phyloP scores from a whole-genome alignment of 352 stramenopile genomes.

The Pythium aphanidermatum region DNA sequence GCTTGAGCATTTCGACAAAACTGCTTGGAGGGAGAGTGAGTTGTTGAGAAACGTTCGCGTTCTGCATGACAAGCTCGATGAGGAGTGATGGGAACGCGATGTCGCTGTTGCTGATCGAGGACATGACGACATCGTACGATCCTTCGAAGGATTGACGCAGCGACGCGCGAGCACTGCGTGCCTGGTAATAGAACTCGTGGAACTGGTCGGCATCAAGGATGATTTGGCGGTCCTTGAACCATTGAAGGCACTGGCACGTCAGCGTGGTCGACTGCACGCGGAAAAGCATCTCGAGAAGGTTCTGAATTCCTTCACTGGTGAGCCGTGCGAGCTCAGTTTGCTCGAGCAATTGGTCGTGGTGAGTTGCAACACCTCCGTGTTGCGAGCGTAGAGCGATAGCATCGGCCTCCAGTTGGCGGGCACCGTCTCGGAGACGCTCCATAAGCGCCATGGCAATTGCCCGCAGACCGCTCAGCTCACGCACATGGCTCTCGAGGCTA shows the following conservation, averaged over 20 bases:
- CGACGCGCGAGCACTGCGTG: conserved; percentile 38
- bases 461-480: conserved; percentile 61
- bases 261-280: conserved; percentile 50
- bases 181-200: conserved; percentile 64
- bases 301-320: conserved; percentile 53
- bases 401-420: conserved; percentile 38
- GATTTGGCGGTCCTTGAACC: conserved; percentile 55
- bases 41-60: conserved; percentile 39
- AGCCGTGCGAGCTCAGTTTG: conserved; percentile 67
- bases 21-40: conserved; percentile 23
- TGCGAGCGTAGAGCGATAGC: conserved; percentile 10
- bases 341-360: conserved; percentile 25
- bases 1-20: conserved; percentile 32
- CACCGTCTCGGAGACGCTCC: conserved; percentile 58
- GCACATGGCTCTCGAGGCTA: conserved; percentile 34
- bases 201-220: conserved; percentile 37
- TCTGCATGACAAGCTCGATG: conserved; percentile 76
- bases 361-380: neutral
- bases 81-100: conserved; percentile 49
- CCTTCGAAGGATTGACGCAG: conserved; percentile 66
- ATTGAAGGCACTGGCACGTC: conserved; percentile 59
- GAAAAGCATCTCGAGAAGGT: conserved; percentile 62
- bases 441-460: conserved; percentile 62
- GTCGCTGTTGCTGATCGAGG: conserved; percentile 38
- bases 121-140: conserved; percentile 49